Conservation (phyloP, 768 basidiomycete species). For the Amylocystis lapponica region DNA sequence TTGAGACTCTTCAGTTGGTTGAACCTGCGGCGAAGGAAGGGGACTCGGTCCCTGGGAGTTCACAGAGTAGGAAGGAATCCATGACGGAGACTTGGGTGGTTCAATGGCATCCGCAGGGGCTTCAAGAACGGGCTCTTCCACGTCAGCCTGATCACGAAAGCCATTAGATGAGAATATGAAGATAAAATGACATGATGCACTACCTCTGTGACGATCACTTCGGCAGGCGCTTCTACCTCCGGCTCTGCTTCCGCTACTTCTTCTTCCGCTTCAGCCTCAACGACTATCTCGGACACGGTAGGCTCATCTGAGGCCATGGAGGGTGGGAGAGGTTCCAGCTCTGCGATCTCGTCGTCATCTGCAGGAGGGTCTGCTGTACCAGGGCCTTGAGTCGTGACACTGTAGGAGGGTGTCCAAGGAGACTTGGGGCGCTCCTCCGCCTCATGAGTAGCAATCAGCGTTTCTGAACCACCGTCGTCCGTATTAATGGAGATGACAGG, state of each 20-base stretch:
- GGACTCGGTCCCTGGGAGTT: slow-evolving; percentile 19
- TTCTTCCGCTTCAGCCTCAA: neutral
- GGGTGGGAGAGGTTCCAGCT: slow-evolving; percentile 17
- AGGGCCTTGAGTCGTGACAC: slow-evolving; percentile 39
- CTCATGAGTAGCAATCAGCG: neutral
- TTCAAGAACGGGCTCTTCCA: neutral
- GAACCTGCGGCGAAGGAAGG: slow-evolving; percentile 6
- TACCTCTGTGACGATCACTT: neutral
- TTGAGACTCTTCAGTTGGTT: no score
- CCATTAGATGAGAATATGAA: neutral
- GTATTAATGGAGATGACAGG: neutral
- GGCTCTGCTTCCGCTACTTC: neutral
- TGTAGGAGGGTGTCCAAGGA: slow-evolving; percentile 50
- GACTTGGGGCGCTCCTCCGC: slow-evolving; percentile 34
- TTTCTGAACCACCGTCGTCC: neutral
- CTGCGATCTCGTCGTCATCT: slow-evolving; percentile 14
- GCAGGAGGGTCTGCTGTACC: slow-evolving; percentile 14
- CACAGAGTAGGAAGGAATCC: slow-evolving; percentile 25
- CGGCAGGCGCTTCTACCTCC: neutral
- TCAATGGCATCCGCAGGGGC: slow-evolving; percentile 1
- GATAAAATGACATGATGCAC: neutral
- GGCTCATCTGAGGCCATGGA: neutral
- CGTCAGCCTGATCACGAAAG: neutral
- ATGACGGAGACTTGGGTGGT: slow-evolving; percentile 8
- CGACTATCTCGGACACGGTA: neutral